Percentiles rank a stretch among this genome's conserved stretches.
phyloP scores from a whole-genome alignment of 305 asterid genomes.

The Solanum hybrid region DNA sequence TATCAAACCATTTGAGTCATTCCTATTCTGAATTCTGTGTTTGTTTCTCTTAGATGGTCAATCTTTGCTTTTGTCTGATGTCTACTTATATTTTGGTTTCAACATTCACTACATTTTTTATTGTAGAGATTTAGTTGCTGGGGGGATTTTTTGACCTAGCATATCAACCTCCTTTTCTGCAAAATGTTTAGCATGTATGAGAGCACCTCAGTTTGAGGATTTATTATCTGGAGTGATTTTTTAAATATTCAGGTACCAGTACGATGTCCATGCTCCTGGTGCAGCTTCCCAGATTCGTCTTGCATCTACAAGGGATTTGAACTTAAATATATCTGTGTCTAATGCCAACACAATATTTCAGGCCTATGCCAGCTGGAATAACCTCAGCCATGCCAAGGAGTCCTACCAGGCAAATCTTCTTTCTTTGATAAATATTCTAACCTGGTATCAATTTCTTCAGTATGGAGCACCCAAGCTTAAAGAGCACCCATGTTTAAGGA shows the following conservation, averaged over 20 bases:
- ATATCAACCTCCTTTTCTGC: background rate
- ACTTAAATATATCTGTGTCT: constrained; percentile 75
- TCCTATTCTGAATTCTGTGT: background rate
- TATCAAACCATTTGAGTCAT: background rate
- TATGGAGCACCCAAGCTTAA: background rate
- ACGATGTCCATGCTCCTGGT: constrained; percentile 68
- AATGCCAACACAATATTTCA: constrained; percentile 85
- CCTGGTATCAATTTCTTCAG: background rate
- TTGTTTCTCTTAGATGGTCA: background rate
- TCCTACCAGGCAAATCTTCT: constrained; percentile 34
- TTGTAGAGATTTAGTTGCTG: background rate
- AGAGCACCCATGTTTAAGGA: background rate
- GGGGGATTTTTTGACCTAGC: background rate
- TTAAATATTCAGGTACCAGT: constrained; percentile 48
- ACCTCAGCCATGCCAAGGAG: constrained; percentile 50
- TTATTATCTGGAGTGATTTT: background rate
- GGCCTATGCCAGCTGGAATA: constrained; percentile 98
- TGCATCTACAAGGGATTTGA: constrained; percentile 66
- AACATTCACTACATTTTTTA: background rate
- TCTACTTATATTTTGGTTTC: background rate
- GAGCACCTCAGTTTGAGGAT: background rate
- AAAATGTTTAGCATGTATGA: background rate
- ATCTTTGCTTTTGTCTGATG: background rate
- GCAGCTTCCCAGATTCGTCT: constrained; percentile 80
- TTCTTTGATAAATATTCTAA: background rate